A percentile compares a stretch with the other conserved stretches of the same genome.
Evolutionary conservation across 306 rosid species (phyloP).

Genomic region (Castanea sativa): DNA sequence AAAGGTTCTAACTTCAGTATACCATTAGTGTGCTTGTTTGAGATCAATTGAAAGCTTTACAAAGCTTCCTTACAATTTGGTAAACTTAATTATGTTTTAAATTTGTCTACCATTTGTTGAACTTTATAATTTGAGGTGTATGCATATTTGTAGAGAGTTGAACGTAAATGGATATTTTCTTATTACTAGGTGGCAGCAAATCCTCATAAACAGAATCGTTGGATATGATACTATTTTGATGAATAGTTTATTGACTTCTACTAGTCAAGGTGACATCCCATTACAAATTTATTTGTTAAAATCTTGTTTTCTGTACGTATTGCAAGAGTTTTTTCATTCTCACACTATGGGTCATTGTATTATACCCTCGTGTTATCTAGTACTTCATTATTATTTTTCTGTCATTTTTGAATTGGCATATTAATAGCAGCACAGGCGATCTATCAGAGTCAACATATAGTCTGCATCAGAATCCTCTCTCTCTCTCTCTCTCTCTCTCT

Average conservation of each 20-base stretch:
- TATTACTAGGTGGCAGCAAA: conserved; percentile 92
- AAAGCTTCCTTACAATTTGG: neutral
- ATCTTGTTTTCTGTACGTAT: neutral
- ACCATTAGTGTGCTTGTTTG: neutral
- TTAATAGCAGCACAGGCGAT: conserved; percentile 73
- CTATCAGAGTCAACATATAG: conserved; percentile 77
- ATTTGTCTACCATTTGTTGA: neutral
- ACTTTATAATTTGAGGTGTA: neutral
- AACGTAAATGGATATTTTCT: conserved; percentile 14
- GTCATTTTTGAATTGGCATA: neutral
- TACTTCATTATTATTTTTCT: neutral
- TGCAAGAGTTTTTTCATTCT: neutral
- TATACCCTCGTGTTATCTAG: neutral
- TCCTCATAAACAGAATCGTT: conserved; percentile 91
- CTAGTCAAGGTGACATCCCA: conserved; percentile 77
- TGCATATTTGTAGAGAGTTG: neutral
- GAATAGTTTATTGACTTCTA: conserved; percentile 88
- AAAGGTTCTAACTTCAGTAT: neutral
- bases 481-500: neutral
- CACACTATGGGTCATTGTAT: neutral
- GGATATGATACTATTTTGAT: conserved; percentile 99
- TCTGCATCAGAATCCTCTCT: conserved; percentile 12
- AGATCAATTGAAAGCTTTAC: neutral
- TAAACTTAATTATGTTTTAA: neutral
- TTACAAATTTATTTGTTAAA: neutral